Evolutionary conservation across 352 stramenopile species (phyloP).

Genomic region (Phytophthora citrophthora): DNA sequence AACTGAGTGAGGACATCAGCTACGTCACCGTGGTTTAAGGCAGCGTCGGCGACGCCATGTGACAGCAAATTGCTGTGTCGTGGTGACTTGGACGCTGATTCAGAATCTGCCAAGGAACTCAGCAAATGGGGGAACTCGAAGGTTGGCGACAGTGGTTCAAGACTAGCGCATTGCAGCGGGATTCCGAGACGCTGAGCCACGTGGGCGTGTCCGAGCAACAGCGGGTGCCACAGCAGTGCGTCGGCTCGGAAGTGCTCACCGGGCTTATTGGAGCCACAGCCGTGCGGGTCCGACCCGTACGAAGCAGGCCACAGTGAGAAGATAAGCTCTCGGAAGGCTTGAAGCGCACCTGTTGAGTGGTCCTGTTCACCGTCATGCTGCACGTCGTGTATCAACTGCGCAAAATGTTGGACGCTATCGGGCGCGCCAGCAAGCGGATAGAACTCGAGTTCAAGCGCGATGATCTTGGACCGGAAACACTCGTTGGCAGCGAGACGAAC

Average conservation of each 20-base stretch:
- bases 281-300: slow-evolving; percentile 45
- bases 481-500: slow-evolving; percentile 82
- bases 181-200: slow-evolving; percentile 54
- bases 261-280: slow-evolving; percentile 11
- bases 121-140: slow-evolving; percentile 48
- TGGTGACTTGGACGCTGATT: slow-evolving; percentile 25
- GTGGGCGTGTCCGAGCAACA: slow-evolving; percentile 43
- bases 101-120: slow-evolving; percentile 19
- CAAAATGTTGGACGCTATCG: slow-evolving; percentile 18
- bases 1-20: slow-evolving; percentile 44
- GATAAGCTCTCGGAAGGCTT: slow-evolving; percentile 39
- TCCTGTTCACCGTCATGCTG: slow-evolving; percentile 29
- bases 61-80: slow-evolving; percentile 38
- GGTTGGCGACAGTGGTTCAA: slow-evolving; percentile 41
- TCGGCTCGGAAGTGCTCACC: slow-evolving; percentile 48
- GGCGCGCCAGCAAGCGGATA: slow-evolving; percentile 33
- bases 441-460: slow-evolving; percentile 43
- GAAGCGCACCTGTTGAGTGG: slow-evolving; percentile 6
- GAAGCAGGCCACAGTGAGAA: slow-evolving; percentile 46
- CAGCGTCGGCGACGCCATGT: slow-evolving; percentile 26
- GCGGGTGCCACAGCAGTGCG: slow-evolving; percentile 43
- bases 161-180: slow-evolving; percentile 48
- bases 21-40: slow-evolving; percentile 38
- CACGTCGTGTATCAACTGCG: slow-evolving; percentile 15
- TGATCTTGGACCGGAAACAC: slow-evolving; percentile 56